Percentiles rank a stretch among this genome's conserved stretches.
phyloP scores from a whole-genome alignment of 495 filamentous ascomycete species.

The Neurospora tetrasperma region DNA sequence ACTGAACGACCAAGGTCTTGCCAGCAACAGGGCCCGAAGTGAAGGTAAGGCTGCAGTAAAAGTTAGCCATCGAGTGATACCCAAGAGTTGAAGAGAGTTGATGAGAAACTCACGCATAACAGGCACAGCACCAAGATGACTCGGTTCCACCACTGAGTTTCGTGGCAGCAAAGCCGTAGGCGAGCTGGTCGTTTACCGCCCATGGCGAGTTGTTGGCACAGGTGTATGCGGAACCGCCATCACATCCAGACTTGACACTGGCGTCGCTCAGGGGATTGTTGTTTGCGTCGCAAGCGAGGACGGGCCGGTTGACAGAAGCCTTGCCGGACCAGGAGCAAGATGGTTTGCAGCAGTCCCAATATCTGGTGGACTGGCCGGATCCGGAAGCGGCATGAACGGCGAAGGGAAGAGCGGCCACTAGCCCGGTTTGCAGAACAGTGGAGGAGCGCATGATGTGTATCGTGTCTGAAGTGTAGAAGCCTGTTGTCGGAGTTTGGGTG shows the following conservation, averaged over 20 bases:
- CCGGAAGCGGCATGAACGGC: slow-evolving; percentile 13
- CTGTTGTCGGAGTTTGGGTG: background rate
- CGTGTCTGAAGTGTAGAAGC: background rate
- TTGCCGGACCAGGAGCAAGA: slow-evolving; percentile 48
- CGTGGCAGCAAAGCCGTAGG: slow-evolving; percentile 51
- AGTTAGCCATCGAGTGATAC: slow-evolving; percentile 2
- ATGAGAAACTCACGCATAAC: slow-evolving; percentile 37
- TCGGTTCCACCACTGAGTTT: slow-evolving; percentile 33
- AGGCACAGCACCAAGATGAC: slow-evolving; percentile 44
- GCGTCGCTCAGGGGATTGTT: slow-evolving; percentile 31
- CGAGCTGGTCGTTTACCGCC: slow-evolving; percentile 37
- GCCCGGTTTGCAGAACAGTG: slow-evolving; percentile 9
- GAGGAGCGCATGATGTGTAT: slow-evolving; percentile 16
- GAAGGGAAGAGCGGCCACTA: slow-evolving; percentile 17
- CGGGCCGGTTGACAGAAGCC: slow-evolving; percentile 36
- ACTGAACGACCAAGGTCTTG: slow-evolving; percentile 52
- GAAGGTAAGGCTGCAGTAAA: slow-evolving; percentile 22
- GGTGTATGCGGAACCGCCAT: slow-evolving; percentile 41
- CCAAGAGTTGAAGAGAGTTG: slow-evolving; percentile 11
- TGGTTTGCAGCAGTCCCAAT: slow-evolving; percentile 56
- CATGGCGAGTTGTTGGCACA: slow-evolving; percentile 45
- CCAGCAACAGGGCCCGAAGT: slow-evolving; percentile 33
- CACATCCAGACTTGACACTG: slow-evolving; percentile 22
- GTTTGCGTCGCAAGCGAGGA: slow-evolving; percentile 40
- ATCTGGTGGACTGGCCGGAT: slow-evolving; percentile 22